These are phyloP conservation scores for Colletotrichum sp. DNA, from an alignment of 2,329 filamentous ascomycete species.

Conservation along the genomic window DNA sequence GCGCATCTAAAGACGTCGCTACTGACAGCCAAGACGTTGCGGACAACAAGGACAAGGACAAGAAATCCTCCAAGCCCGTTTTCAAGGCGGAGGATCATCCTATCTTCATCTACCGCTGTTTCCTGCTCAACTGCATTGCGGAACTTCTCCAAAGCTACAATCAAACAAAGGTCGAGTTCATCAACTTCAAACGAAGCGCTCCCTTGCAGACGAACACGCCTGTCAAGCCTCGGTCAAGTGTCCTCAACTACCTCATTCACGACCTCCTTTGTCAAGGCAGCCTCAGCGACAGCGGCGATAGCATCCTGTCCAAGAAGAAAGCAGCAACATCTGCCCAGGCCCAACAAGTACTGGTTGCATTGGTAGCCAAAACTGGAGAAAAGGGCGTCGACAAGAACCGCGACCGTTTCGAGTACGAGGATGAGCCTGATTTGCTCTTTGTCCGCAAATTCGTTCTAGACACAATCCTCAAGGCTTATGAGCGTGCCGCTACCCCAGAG, in stretches of 20 bases:
- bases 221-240: slow-evolving; percentile 89
- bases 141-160: slow-evolving; percentile 93
- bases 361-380: slow-evolving; percentile 89
- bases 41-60: slow-evolving; percentile 48
- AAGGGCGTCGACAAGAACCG: slow-evolving; percentile 62
- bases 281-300: slow-evolving; percentile 73
- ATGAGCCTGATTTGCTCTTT: slow-evolving; percentile 85
- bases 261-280: slow-evolving; percentile 71
- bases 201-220: slow-evolving; percentile 85
- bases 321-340: slow-evolving; percentile 84
- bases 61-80: slow-evolving; percentile 71
- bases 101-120: slow-evolving; percentile 96
- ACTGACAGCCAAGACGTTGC: slow-evolving; percentile 18
- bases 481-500: slow-evolving; percentile 79
- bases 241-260: slow-evolving; percentile 92
- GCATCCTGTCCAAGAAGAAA: slow-evolving; percentile 82
- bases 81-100: slow-evolving; percentile 95
- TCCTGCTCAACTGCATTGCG: slow-evolving; percentile 88
- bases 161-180: slow-evolving; percentile 95
- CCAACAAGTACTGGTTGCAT: slow-evolving; percentile 82
- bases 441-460: slow-evolving; percentile 95
- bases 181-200: slow-evolving; percentile 95
- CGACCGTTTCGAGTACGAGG: slow-evolving; percentile 70
- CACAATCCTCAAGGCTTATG: slow-evolving; percentile 89
- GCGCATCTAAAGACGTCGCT: slow-evolving; percentile 14